These are phyloP conservation scores for Xylariaceae sp. DNA, from an alignment of 2,329 filamentous ascomycete species.

Conservation along the genomic window DNA sequence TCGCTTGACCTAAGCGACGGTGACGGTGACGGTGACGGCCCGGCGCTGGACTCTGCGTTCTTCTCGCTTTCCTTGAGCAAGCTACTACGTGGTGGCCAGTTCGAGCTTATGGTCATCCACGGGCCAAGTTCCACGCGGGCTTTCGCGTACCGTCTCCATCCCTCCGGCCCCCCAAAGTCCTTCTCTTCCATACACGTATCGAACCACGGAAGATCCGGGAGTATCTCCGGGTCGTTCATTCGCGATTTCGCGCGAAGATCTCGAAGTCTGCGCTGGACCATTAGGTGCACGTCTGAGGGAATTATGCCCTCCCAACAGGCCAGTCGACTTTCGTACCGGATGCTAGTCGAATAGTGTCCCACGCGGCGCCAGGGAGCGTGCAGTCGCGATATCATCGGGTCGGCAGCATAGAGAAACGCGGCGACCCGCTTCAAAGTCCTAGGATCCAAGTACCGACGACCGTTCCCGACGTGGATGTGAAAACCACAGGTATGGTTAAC, in stretches of 20 bases:
- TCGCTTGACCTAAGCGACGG: neutral
- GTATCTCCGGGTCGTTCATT: neutral
- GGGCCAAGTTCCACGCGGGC: constrained; percentile 12
- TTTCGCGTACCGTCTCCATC: constrained; percentile 11
- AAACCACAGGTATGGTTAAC: constrained; percentile 34
- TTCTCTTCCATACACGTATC: constrained; percentile 15
- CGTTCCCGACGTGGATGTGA: constrained; percentile 36
- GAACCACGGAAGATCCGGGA: constrained; percentile 15
- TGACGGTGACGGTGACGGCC: neutral
- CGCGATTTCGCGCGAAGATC: neutral
- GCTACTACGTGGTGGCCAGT: neutral
- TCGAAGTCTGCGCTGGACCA: neutral
- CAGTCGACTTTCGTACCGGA: constrained; percentile 18
- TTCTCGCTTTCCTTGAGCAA: neutral
- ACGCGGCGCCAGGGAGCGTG: constrained; percentile 32
- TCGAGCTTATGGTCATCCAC: constrained; percentile 1
- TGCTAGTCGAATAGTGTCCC: constrained; percentile 8
- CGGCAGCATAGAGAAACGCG: constrained; percentile 34
- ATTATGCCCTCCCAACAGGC: constrained; percentile 4
- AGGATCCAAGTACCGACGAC: constrained; percentile 28
- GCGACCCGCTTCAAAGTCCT: constrained; percentile 28
- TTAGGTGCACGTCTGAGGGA: neutral
- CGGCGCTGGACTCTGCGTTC: neutral
- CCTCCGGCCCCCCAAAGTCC: constrained; percentile 7
- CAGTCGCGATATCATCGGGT: constrained; percentile 33